Evolutionary conservation across 768 basidiomycete species (phyloP).

Genomic region (Leccinum variicolor): DNA sequence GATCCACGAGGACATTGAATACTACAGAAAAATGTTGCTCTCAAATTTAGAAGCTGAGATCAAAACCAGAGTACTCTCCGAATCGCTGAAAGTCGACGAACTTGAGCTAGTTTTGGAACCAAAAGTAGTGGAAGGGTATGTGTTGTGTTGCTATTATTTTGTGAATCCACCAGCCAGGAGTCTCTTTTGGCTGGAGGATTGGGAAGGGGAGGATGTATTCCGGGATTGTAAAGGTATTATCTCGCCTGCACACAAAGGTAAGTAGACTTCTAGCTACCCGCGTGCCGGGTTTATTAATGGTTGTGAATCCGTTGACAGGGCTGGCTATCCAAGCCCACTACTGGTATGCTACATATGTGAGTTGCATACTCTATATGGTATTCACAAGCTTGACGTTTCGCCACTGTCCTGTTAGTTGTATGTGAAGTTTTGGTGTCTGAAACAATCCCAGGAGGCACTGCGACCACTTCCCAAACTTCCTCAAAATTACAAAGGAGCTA

Average conservation of each 20-base stretch:
- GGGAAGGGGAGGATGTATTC: slow-evolving; percentile 33
- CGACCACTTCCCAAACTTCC: slow-evolving; percentile 27
- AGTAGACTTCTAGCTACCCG: neutral
- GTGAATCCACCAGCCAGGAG: slow-evolving; percentile 43
- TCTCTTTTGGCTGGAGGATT: slow-evolving; percentile 54
- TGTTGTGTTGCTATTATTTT: slow-evolving; percentile 48
- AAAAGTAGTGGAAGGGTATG: slow-evolving; percentile 9
- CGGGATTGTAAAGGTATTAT: slow-evolving; percentile 18
- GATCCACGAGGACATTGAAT: slow-evolving; percentile 32
- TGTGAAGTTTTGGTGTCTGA: neutral
- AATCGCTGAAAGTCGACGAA: slow-evolving; percentile 25
- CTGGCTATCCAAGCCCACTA: slow-evolving; percentile 35
- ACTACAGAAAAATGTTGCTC: slow-evolving; percentile 25
- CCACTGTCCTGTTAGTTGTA: neutral
- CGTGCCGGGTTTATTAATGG: neutral
- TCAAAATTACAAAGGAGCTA: slow-evolving; percentile 21
- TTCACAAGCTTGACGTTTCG: slow-evolving; percentile 4
- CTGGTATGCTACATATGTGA: slow-evolving; percentile 27
- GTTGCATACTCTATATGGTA: neutral
- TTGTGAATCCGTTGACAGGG: slow-evolving; percentile 17
- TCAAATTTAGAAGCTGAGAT: slow-evolving; percentile 18
- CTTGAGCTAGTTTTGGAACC: slow-evolving; percentile 49
- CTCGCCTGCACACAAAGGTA: slow-evolving; percentile 26
- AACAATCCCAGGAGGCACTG: slow-evolving; percentile 31
- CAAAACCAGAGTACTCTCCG: slow-evolving; percentile 9